Percentiles rank a stretch among this genome's conserved stretches.
These are phyloP conservation scores for Fonsecaea pedrosoi DNA, from an alignment of 2,329 filamentous ascomycete genomes.

Conservation along the genomic window DNA sequence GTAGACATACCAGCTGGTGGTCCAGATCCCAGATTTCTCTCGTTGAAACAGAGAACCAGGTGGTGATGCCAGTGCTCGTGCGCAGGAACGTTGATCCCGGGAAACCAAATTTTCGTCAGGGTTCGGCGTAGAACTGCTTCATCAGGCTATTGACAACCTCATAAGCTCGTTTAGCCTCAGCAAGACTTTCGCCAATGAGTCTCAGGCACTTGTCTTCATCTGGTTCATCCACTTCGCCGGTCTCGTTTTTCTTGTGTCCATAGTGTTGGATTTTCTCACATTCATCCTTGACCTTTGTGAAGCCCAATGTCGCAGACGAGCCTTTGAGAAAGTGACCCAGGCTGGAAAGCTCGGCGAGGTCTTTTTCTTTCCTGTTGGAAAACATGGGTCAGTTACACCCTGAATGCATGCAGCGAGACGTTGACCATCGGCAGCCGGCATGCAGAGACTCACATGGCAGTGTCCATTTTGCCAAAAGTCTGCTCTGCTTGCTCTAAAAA, in stretches of 20 bases:
- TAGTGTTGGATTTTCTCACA: slow-evolving; percentile 98
- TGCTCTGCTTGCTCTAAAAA: slow-evolving; percentile 91
- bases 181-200: slow-evolving; percentile 73
- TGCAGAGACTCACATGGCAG: slow-evolving; percentile 67
- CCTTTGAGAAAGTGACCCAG: slow-evolving; percentile 97
- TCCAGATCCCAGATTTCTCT: slow-evolving; percentile 14
- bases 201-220: slow-evolving; percentile 72
- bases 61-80: not conserved
- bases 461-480: slow-evolving; percentile 86
- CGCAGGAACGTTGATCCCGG: slow-evolving; percentile 4
- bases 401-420: not conserved
- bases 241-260: slow-evolving; percentile 80
- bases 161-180: slow-evolving; percentile 77
- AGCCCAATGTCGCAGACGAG: slow-evolving; percentile 90
- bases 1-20: not conserved
- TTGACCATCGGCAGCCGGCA: not conserved
- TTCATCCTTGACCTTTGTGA: slow-evolving; percentile 86
- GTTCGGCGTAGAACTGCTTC: slow-evolving; percentile 70
- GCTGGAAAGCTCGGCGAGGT: slow-evolving; percentile 77
- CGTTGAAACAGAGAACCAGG: slow-evolving; percentile 20
- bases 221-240: slow-evolving; percentile 69
- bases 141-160: slow-evolving; percentile 73
- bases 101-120: slow-evolving; percentile 9
- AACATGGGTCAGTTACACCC: slow-evolving; percentile 18
- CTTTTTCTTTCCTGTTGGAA: slow-evolving; percentile 63